Base-by-base conservation (phyloP, 202 grass and related monocot genomes). In the Setaria italica region DNA sequence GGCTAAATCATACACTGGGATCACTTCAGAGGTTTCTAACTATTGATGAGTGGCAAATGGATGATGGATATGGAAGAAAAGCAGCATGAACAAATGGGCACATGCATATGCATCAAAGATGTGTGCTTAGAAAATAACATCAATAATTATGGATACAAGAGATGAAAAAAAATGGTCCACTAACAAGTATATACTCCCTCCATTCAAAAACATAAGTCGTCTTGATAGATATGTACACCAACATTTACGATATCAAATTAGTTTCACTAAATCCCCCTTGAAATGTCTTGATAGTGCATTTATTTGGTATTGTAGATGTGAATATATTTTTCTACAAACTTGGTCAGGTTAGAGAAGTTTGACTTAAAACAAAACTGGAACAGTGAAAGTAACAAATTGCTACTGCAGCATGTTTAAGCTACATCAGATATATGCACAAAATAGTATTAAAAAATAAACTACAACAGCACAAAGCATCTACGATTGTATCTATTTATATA, bases 41-140 rank as follows among this genome's bases (percentile, higher is more conserved):
- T 69, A 88, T 43, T 67, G 29, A 67, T 51, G 10, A 62, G 75
- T 62, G 16, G 2, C 20, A 35, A 75, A 67, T 62, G 47, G 29
- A 72, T 66, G 43, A 89, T 15, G 6, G 8, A 82, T 33, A 66
- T 51, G 29, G 3, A 79, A 78, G 74, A 65, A 85, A 79, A 79
- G 34, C 29, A 80, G 32, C 67, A 82, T 59, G 39, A 51, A 64
- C 57, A 80, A 84, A 59, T 80, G 45, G 42, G 47, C 47, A 68
- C 63, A 62, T 19, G 2, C 25, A 84, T 74, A 73, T 85, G 60
- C 49, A 85, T 67, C 30, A 58, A 63, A 66, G 17, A 25, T 19
- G 19, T 49, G 37, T 56, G 17, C 15, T 79, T 62, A 42, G 29
- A 50, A 65, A 59, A 76, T 46, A 54, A 41, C 9, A 82, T 67